These are phyloP conservation scores for Tripterygium wilfordii DNA, from an alignment of 177 flowering plant genomes.

Conservation along the genomic window DNA sequence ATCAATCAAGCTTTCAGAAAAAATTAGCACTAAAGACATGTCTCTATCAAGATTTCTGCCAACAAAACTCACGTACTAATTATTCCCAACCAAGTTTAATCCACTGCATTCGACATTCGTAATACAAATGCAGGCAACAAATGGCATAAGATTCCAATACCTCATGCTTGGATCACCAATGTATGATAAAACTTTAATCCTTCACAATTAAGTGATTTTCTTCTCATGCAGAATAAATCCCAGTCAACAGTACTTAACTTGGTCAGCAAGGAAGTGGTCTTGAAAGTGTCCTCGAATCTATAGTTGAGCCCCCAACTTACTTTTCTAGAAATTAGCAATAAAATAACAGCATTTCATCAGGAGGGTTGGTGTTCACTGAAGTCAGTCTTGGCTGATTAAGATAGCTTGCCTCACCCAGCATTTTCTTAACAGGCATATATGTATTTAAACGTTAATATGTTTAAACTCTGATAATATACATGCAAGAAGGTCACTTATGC, in stretches of 20 bases:
- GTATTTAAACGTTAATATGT: not conserved
- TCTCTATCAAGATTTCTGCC: constrained; percentile 39
- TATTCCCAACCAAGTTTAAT: constrained; percentile 38
- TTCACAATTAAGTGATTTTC: constrained; percentile 13
- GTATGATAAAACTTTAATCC: too few relatives aligned
- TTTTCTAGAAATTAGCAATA: not conserved
- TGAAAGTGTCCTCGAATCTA: constrained; percentile 18
- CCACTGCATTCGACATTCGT: constrained; percentile 29
- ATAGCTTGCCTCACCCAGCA: constrained; percentile 14
- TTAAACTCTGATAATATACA: constrained; percentile 1
- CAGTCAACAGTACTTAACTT: constrained; percentile 26
- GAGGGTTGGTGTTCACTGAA: too few relatives aligned
- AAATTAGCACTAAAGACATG: constrained; percentile 15
- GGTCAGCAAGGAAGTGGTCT: constrained; percentile 21
- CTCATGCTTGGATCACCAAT: too few relatives aligned
- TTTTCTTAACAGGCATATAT: constrained; percentile 12
- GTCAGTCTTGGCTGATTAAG: constrained; percentile 16
- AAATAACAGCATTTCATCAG: not conserved
- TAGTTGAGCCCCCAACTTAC: not conserved
- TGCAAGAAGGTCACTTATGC: too few relatives aligned
- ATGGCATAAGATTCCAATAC: constrained; percentile 38
- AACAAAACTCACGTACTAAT: too few relatives aligned
- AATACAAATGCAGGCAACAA: constrained; percentile 20
- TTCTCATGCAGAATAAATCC: constrained; percentile 34
- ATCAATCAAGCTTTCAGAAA: constrained; percentile 23